phyloP scores from a whole-genome alignment of 2,329 filamentous ascomycete genomes.

The Corniculantispora saksenae region DNA sequence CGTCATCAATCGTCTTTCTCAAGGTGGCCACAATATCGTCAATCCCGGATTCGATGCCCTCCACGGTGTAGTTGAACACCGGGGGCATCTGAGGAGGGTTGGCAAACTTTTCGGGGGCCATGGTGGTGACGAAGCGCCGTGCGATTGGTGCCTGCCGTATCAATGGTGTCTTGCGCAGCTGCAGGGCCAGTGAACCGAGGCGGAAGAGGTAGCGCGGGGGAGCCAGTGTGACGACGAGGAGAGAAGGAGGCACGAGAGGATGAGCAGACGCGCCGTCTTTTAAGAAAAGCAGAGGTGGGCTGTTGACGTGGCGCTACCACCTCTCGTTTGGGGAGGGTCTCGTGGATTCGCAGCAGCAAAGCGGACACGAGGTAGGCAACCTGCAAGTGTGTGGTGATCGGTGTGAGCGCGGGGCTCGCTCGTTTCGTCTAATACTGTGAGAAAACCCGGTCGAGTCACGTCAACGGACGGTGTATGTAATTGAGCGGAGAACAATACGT shows the following conservation, averaged over 20 bases:
- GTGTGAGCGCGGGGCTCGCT: not conserved
- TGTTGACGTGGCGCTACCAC: conserved; percentile 21
- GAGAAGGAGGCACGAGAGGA: conserved; percentile 56
- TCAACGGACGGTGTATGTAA: not conserved
- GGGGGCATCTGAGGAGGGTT: conserved; percentile 78
- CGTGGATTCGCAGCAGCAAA: not conserved
- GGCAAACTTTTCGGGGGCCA: conserved; percentile 68
- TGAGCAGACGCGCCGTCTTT: conserved; percentile 37
- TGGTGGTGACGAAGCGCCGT: conserved; percentile 50
- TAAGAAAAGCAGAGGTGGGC: conserved; percentile 19
- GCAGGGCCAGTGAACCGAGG: conserved; percentile 58
- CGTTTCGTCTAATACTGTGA: not conserved
- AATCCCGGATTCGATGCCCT: conserved; percentile 66
- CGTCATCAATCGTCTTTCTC: conserved; percentile 64
- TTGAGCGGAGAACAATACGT: not conserved
- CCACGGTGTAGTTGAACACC: conserved; percentile 72
- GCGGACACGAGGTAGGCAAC: not conserved
- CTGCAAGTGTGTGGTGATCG: not conserved
- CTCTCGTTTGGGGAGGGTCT: not conserved
- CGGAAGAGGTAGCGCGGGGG: conserved; percentile 59
- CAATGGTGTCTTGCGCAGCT: conserved; percentile 47
- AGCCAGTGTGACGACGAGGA: conserved; percentile 68
- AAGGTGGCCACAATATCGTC: conserved; percentile 65
- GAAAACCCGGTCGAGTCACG: not conserved
- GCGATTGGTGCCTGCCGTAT: conserved; percentile 30